Evolutionary conservation across 1,284 basidiomycete species (phyloP), one percentile per base, ranked within the genome.

Genomic region (Marasmius fiardii): DNA sequence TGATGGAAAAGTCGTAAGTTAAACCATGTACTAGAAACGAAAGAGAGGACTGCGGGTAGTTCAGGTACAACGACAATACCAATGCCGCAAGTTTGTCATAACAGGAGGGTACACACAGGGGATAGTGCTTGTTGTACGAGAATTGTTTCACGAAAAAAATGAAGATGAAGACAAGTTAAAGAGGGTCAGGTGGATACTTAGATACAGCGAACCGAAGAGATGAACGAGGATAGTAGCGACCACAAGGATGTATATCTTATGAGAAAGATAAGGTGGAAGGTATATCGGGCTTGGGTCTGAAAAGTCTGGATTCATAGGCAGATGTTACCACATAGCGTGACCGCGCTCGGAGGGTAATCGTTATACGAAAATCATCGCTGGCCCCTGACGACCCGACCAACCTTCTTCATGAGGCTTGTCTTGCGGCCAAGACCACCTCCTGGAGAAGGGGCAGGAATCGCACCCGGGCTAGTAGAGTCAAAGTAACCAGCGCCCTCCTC

Each of bases 351-450:
- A 18, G 5, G 39, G 4, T 16, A 16, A 41, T 16, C 2, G 16
- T 14, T 14, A n/a, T 41, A 18, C 16, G 5, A n/a, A 41, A 41
- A 41, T 58, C 35, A 58, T 23, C 56, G 47, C 34, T 74, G 70
- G 11, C 82, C 83, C 57, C 84, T 81, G 56, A 90, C 87, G 10
- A 78, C 88, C 34, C 81, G 78, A 61, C 85, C 86, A 53, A 92
- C 81, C 68, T 85, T 91, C 80, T 86, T 88, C 75, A 92, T 77
- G 54, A 92, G 71, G 66, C 88, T 91, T 2, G 86, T 79, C 79
- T 85, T 92, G 64, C 89, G 76, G 45, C 82, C 85, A 3, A 91
- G 74, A 21, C 76, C 80, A 18, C 69, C 68, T 16, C 71, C 67
- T 37, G 69, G 67, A 16, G 71, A 67, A 2, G 65, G 67, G 20